Base-by-base conservation (phyloP, 2,329 filamentous ascomycete species). In the Helminthosporium solani region DNA sequence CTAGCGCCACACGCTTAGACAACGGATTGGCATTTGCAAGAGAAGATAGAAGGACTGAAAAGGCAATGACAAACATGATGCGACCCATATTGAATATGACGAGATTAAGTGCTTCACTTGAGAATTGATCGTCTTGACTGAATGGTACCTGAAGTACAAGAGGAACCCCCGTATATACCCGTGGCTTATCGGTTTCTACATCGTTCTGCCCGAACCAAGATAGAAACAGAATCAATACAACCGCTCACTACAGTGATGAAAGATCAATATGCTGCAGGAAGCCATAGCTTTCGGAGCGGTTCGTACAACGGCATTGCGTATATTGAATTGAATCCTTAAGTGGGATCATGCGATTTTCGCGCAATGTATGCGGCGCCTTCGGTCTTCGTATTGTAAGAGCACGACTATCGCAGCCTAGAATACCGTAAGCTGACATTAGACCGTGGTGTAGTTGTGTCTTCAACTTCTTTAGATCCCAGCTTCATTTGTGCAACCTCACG, bases 1-100 rank as follows among this genome's bases (percentile, higher is more conserved):
- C 52, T 19, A 63, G 37, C 25, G 50, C 42, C 11, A 52, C 52
- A 21, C 53, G 44, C 38, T 47, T 52, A 8, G 42, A 47, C 12
- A 61, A 20, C 11, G 44, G 37, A 12, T 25, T 38, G n/a, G 57
- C 53, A 9, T 38, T 46, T 2, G 51, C 31, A 7, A 21, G 23
- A 9, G 39, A 42, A n/a, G 47, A 33, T 16, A 56, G 43, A 19
- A 44, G 16, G 44, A 46, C 46, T 37, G 50, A 37, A 35, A 46
- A 49, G 42, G 52, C 52, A 30, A 57, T n/a, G 20, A 55, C 15
- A n/a, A 44, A 36, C 18, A 44, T 28, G 25, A 47, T 20, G 33
- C 37, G n/a, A 16, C 45, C 46, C 50, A 57, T 53, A 9, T 42
- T 25, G 46, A 27, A 35, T 21, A 40, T 2, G 21, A 15, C 15